Conservation (phyloP, 768 basidiomycete species). For the Macrocybe gigantea region DNA sequence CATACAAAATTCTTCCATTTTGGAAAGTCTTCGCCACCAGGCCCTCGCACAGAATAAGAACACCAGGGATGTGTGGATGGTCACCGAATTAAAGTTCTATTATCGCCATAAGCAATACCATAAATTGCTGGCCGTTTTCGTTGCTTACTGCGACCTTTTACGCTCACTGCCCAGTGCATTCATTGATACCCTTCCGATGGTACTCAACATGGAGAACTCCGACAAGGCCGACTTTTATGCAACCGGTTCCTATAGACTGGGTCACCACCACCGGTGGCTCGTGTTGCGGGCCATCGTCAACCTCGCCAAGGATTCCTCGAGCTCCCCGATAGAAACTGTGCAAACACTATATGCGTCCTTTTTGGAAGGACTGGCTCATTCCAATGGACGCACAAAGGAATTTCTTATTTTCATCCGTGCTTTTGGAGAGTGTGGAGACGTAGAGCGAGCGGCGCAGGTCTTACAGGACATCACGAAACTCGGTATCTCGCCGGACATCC, state of each 20-base stretch:
- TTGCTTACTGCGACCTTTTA: no score
- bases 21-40: no score
- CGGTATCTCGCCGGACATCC: conserved; percentile 4
- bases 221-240: background rate
- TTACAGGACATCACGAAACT: background rate
- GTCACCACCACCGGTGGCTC: conserved; percentile 7
- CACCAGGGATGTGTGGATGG: no score
- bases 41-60: no score
- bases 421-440: conserved; percentile 9
- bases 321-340: conserved; percentile 5
- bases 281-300: conserved; percentile 9
- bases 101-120: no score
- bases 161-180: background rate
- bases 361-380: background rate
- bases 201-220: background rate
- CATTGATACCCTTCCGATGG: background rate
- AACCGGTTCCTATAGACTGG: background rate
- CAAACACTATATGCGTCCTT: conserved; percentile 8
- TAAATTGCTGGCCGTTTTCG: no score
- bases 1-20: no score
- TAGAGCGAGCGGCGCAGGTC: conserved; percentile 8
- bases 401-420: conserved; percentile 9
- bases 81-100: no score
- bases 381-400: background rate
- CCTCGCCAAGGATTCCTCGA: background rate